Evolutionary conservation across 2,329 filamentous ascomycete species (phyloP), one percentile per base, ranked within the genome.

Genomic region (Epichloe sp.): DNA sequence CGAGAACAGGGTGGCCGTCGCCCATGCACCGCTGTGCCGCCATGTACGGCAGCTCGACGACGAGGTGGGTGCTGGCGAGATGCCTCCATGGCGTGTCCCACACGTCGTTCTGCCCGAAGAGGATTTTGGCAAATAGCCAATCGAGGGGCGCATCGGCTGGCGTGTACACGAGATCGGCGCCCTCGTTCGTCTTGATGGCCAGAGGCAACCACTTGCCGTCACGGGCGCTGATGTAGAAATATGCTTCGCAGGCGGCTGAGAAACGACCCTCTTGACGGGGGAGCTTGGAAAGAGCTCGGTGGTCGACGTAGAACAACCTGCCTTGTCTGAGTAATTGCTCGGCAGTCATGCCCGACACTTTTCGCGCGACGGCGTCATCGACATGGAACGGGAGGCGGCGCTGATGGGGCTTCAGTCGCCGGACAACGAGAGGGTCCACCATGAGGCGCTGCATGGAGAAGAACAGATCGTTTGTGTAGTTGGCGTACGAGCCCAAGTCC

Each of bases 81-180:
- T 76, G 72, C 51, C 67, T 64, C 60, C 66, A 69, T 49, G 73
- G 69, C 0, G 63, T 62, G 52, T 70, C 65, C 60, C 69, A 75
- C 37, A 75, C 63, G 54, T 76, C 71, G 48, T 76, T 74, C 26
- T 63, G 59, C 47, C 74, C 74, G 57, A 72, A 73, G 56, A 72
- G 65, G 43, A 75, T 69, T 61, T 77, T 76, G 5, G 73, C 74
- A 4, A 77, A 58, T 5, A 74, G 58, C 74, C 73, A 77, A 58
- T 77, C 73, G n/a, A 67, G 65, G 3, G 58, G 23, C 0, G 54
- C 48, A 52, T 77, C 73, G 1, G 64, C 56, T 2, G 73, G 72
- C 3, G 73, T 76, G 58, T 77, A 77, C 5, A 69, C 62, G 26
- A 61, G 47, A 11, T 59, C 55, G 26, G 45, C 37, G 15, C 66